Percentiles rank a stretch among this genome's conserved stretches.
Conservation (phyloP, 257 asterid genomes). For the Rauvolfia tetraphylla region DNA sequence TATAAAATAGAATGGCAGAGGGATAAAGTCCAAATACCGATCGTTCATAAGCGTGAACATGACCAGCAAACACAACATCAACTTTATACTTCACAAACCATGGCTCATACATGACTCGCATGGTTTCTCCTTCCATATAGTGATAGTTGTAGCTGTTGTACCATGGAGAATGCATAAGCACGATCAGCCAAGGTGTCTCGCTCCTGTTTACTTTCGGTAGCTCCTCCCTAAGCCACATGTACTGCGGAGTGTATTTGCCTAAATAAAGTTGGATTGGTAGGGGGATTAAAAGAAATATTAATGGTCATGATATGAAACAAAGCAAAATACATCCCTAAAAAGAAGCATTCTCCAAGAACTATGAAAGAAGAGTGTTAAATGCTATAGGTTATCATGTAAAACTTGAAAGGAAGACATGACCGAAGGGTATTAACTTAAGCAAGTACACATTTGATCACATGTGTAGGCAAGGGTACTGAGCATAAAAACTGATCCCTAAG, state of each 20-base stretch:
- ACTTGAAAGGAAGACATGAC: neutral
- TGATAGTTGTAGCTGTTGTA: conserved; percentile 85
- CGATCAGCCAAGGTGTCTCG: conserved; percentile 89
- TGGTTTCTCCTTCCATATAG: conserved; percentile 93
- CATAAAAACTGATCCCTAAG: neutral
- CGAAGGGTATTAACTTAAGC: neutral
- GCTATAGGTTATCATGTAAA: neutral
- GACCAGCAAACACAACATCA: conserved; percentile 87
- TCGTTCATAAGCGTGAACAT: conserved; percentile 92
- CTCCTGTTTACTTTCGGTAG: conserved; percentile 70
- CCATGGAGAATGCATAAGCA: conserved; percentile 85
- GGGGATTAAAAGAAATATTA: neutral
- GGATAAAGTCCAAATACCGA: conserved; percentile 39
- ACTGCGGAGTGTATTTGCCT: conserved; percentile 91
- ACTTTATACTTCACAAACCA: conserved; percentile 80
- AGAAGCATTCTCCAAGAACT: neutral
- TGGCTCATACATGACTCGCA: conserved; percentile 80
- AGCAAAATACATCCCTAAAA: neutral
- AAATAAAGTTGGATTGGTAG: neutral
- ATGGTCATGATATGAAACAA: neutral
- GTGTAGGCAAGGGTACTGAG: neutral
- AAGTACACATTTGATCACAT: neutral
- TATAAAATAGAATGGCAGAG: neutral
- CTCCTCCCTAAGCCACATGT: conserved; percentile 64
- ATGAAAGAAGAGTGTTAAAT: neutral